These are phyloP conservation scores for Venturia asperata DNA, from an alignment of 2,329 filamentous ascomycete species.

Conservation along the genomic window DNA sequence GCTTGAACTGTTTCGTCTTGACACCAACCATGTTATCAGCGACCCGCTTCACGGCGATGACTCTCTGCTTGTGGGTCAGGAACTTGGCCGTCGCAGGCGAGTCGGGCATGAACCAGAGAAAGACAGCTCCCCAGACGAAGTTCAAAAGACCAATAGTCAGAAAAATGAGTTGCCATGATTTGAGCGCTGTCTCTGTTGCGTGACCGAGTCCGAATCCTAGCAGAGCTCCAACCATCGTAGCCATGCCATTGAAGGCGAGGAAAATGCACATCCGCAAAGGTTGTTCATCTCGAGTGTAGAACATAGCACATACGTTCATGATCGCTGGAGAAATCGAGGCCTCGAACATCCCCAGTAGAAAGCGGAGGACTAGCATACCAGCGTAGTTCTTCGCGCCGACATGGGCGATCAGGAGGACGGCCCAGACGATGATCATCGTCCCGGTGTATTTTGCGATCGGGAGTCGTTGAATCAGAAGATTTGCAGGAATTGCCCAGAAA, in stretches of 20 bases:
- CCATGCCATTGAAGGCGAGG: constrained; percentile 68
- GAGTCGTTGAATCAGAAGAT: constrained; percentile 33
- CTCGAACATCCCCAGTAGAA: constrained; percentile 41
- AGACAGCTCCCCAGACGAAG: not conserved
- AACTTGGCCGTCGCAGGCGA: constrained; percentile 31
- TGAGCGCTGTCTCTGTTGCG: constrained; percentile 23
- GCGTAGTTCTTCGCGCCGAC: constrained; percentile 33
- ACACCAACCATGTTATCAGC: constrained; percentile 58
- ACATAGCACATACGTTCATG: constrained; percentile 39
- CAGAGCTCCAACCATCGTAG: constrained; percentile 68
- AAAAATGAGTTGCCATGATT: constrained; percentile 43
- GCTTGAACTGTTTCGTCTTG: constrained; percentile 34
- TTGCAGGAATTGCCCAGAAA: constrained; percentile 36
- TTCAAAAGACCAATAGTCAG: constrained; percentile 4
- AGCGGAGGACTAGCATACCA: constrained; percentile 40
- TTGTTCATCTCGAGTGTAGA: constrained; percentile 39
- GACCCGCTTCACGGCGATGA: constrained; percentile 58
- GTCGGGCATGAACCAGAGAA: constrained; percentile 14
- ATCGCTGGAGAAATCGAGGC: constrained; percentile 35
- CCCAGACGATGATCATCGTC: constrained; percentile 37
- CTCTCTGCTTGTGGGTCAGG: constrained; percentile 57
- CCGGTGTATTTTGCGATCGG: constrained; percentile 34
- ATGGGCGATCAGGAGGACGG: not conserved
- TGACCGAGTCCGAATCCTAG: constrained; percentile 60
- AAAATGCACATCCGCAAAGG: constrained; percentile 34